Conservation (phyloP, 805 yeast genomes). For the Yarrowia sp. region DNA sequence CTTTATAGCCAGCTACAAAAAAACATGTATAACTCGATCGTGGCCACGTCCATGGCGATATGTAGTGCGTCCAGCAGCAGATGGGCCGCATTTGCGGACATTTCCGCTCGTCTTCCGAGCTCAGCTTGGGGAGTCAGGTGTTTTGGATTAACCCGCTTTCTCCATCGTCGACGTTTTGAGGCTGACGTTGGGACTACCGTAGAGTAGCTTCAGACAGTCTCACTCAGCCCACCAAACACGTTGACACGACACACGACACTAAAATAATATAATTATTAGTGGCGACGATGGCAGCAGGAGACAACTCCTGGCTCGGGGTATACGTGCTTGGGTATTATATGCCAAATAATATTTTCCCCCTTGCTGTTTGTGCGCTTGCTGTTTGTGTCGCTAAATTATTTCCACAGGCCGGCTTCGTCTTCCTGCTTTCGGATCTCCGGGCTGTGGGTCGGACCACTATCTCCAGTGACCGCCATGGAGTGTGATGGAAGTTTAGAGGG, state of each 20-base stretch:
- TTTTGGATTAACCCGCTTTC: not conserved
- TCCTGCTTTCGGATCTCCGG: too few relatives aligned
- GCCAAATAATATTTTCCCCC: not conserved
- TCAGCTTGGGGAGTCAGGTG: not conserved
- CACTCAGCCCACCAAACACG: slow-evolving; percentile 21
- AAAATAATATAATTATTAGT: not conserved
- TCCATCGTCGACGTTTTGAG: not conserved
- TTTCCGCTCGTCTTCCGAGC: too few relatives aligned
- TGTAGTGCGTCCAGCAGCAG: not conserved
- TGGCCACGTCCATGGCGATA: not conserved
- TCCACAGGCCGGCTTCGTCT: too few relatives aligned
- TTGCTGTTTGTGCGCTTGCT: too few relatives aligned
- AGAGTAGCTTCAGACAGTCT: not conserved
- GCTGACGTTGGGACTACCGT: not conserved
- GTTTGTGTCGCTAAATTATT: too few relatives aligned
- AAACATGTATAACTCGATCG: too few relatives aligned
- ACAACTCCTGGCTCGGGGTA: too few relatives aligned
- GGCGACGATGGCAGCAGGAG: too few relatives aligned
- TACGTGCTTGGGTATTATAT: too few relatives aligned
- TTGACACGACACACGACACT: slow-evolving; percentile 15
- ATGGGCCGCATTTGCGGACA: too few relatives aligned
- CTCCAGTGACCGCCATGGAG: slow-evolving; percentile 19
- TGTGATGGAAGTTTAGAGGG: slow-evolving; percentile 24
- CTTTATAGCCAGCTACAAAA: too few relatives aligned
- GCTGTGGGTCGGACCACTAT: slow-evolving; percentile 9